These are phyloP conservation scores for Ceriops zippeliana DNA, from an alignment of 345 rosid species.

Conservation along the genomic window DNA sequence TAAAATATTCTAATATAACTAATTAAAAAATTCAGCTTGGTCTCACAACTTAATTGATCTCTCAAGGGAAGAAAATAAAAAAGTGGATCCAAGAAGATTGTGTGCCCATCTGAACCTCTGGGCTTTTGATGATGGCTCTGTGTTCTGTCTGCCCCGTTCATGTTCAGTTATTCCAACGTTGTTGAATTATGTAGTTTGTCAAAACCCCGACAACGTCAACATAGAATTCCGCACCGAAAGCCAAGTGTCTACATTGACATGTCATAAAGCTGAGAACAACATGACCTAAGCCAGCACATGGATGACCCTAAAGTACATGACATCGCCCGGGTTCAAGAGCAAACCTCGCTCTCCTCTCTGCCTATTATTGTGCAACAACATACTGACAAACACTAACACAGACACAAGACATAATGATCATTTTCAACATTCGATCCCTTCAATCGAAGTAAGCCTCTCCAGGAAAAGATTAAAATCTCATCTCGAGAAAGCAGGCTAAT, in stretches of 20 bases:
- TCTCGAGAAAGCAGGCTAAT: constrained; percentile 70
- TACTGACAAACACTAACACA: too few relatives aligned
- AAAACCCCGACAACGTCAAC: not conserved
- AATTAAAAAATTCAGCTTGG: too few relatives aligned
- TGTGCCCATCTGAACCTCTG: not conserved
- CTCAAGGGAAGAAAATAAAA: too few relatives aligned
- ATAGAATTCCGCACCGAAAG: too few relatives aligned
- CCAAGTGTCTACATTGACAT: too few relatives aligned
- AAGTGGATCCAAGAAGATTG: not conserved
- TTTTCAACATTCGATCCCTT: not conserved
- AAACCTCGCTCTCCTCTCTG: not conserved
- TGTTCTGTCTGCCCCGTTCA: not conserved
- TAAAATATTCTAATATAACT: too few relatives aligned
- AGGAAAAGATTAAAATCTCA: constrained; percentile 46
- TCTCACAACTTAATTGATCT: too few relatives aligned
- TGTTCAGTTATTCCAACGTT: not conserved
- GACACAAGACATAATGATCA: not conserved
- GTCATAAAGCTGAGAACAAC: not conserved
- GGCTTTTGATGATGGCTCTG: not conserved
- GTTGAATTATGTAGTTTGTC: not conserved
- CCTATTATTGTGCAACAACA: too few relatives aligned
- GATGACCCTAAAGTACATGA: not conserved
- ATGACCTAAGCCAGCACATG: constrained; percentile 4
- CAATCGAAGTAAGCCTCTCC: constrained; percentile 56
- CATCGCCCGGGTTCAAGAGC: constrained; percentile 5